Evolutionary conservation across 2,329 filamentous ascomycete genomes (phyloP).

Genomic region (Paraconiothyrium brasiliense): DNA sequence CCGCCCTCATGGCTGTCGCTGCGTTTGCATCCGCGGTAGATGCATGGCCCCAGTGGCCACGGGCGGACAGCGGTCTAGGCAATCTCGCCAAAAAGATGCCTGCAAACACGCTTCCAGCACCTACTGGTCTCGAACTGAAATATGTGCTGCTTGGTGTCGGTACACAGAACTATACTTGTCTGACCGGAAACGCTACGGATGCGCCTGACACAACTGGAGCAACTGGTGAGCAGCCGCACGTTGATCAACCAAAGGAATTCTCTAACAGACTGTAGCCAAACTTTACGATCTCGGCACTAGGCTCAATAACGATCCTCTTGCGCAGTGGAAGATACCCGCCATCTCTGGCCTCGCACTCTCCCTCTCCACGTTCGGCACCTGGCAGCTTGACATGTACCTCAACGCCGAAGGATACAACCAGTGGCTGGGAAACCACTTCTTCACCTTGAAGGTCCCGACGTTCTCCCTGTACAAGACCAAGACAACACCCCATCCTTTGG

Average conservation of each 20-base stretch:
- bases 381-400: conserved; percentile 38
- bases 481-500: conserved; percentile 54
- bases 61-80: conserved; percentile 29
- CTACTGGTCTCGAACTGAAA: conserved; percentile 50
- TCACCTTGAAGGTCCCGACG: conserved; percentile 64
- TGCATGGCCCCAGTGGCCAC: conserved; percentile 27
- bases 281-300: conserved; percentile 48
- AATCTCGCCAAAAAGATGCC: conserved; percentile 40
- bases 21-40: conserved; percentile 29
- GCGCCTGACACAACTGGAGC: conserved; percentile 46
- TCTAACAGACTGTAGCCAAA: conserved; percentile 37
- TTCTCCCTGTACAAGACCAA: conserved; percentile 63
- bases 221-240: conserved; percentile 32
- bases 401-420: conserved; percentile 39
- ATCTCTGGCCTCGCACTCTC: conserved; percentile 47
- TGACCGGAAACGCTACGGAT: conserved; percentile 31
- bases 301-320: conserved; percentile 40
- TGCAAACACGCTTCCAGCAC: conserved; percentile 39
- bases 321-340: conserved; percentile 44
- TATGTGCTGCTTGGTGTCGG: conserved; percentile 60
- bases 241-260: not conserved
- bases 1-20: conserved; percentile 32
- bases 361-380: conserved; percentile 27
- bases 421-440: conserved; percentile 73
- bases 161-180: conserved; percentile 64